A percentile compares a stretch with the other conserved stretches of the same genome.
Evolutionary conservation across 257 asterid species (phyloP).

Genomic region (Solanum ahanhuiri): DNA sequence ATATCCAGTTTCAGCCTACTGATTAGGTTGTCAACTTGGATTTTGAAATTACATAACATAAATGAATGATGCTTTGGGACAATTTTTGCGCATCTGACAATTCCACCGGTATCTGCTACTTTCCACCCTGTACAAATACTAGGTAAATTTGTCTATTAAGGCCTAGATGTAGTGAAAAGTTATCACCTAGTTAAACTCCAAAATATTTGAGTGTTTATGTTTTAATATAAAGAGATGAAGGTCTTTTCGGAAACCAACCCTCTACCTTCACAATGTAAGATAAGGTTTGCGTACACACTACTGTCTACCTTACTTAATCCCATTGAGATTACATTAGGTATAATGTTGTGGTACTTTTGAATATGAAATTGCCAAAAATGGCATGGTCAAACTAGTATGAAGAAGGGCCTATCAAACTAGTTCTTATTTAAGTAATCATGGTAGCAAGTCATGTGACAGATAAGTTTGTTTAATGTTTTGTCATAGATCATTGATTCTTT

Average conservation of each 20-base stretch:
- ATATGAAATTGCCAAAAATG: not conserved
- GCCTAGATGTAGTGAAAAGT: not conserved
- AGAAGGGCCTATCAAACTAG: not conserved
- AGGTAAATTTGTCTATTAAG: not conserved
- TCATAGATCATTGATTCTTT: not conserved
- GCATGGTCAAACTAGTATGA: not conserved
- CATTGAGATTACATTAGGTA: not conserved
- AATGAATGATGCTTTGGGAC: not conserved
- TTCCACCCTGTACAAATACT: accelerated
- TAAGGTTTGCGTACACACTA: not conserved
- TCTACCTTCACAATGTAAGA: not conserved
- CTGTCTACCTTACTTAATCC: not conserved
- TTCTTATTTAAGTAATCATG: not conserved
- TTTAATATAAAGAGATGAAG: not conserved
- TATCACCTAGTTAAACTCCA: not conserved
- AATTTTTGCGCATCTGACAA: not conserved
- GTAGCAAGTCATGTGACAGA: conserved; percentile 1
- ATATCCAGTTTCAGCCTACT: not conserved
- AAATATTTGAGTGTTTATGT: not conserved
- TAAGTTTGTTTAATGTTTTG: not conserved
- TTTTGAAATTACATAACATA: not conserved
- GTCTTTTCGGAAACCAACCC: not conserved
- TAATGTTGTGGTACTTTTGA: not conserved
- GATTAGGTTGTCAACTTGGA: not conserved
- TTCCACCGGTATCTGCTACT: not conserved